Conservation (phyloP, 169 alveolate species). For the Plasmodium gallinaceum region DNA sequence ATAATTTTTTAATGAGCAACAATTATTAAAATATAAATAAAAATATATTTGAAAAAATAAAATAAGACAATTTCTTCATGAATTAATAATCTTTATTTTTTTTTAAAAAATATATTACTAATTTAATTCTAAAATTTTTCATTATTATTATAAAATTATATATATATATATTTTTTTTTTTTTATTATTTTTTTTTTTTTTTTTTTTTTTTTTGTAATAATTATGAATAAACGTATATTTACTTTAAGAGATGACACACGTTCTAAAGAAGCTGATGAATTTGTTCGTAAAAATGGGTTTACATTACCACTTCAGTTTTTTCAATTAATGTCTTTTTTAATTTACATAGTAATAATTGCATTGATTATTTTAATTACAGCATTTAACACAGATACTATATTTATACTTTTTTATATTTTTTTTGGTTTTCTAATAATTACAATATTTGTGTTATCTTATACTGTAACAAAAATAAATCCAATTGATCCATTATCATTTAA, state of each 20-base stretch:
- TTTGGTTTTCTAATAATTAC: conserved; percentile 49
- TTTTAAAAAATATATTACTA: too few relatives aligned
- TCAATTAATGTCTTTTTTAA: conserved; percentile 79
- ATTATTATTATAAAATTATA: too few relatives aligned
- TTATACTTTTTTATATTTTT: conserved; percentile 27
- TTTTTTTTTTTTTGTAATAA: conserved; percentile 27
- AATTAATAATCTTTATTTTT: too few relatives aligned
- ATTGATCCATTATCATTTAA: conserved; percentile 82
- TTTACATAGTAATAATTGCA: conserved; percentile 45
- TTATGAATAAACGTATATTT: conserved; percentile 55
- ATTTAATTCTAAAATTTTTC: too few relatives aligned
- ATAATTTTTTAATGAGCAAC: too few relatives aligned
- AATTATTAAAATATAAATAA: too few relatives aligned
- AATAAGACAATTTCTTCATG: too few relatives aligned
- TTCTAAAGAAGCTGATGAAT: conserved; percentile 73
- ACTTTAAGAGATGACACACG: conserved; percentile 68
- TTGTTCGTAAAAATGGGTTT: conserved; percentile 82
- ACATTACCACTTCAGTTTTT: conserved; percentile 83
- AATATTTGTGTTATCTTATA: conserved; percentile 68
- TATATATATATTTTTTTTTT: conserved; percentile 1
- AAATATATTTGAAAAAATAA: too few relatives aligned
- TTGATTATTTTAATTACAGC: conserved; percentile 76
- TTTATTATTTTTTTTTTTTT: not conserved
- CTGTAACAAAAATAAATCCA: conserved; percentile 85
- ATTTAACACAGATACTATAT: conserved; percentile 36